Conservation (phyloP, 106 monocot genomes). For the Dendrobium catenatum region DNA sequence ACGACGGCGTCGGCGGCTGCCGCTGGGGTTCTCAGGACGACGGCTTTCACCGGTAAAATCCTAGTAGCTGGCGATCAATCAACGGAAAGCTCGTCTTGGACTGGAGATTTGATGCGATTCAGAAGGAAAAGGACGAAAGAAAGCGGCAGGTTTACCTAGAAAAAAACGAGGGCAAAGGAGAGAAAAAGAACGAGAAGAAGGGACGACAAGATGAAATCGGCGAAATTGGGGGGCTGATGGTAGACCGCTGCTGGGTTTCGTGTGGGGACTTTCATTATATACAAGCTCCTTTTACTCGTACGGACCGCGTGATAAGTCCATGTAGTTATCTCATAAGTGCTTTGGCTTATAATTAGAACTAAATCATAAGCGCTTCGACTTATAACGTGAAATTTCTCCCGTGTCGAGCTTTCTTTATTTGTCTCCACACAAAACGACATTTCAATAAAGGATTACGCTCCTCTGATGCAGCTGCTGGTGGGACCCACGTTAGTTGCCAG, state of each 20-base stretch:
- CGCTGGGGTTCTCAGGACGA: not conserved
- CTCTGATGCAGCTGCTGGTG: not conserved
- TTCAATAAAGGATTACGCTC: not conserved
- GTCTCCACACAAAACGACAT: slow-evolving; percentile 3
- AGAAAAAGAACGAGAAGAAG: not conserved
- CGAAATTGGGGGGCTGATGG: not conserved
- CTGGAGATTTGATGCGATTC: not conserved
- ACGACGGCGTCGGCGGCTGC: not conserved
- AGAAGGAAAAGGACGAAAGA: not conserved
- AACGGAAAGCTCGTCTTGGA: not conserved
- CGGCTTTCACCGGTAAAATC: not conserved
- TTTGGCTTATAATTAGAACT: not conserved
- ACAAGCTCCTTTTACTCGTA: not conserved
- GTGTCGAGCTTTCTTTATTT: slow-evolving; percentile 1
- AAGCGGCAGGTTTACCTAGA: slow-evolving; percentile 1
- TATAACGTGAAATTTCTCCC: not conserved
- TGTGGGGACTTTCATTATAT: not conserved
- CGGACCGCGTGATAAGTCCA: not conserved
- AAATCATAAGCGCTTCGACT: not conserved
- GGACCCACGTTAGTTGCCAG: not conserved
- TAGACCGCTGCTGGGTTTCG: slow-evolving; percentile 9
- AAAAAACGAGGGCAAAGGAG: not conserved
- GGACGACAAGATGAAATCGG: not conserved
- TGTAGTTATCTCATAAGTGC: too few relatives aligned
- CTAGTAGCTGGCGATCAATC: not conserved